Evolutionary conservation across 495 filamentous ascomycete species (phyloP).

Genomic region (Talaromyces adpressus): DNA sequence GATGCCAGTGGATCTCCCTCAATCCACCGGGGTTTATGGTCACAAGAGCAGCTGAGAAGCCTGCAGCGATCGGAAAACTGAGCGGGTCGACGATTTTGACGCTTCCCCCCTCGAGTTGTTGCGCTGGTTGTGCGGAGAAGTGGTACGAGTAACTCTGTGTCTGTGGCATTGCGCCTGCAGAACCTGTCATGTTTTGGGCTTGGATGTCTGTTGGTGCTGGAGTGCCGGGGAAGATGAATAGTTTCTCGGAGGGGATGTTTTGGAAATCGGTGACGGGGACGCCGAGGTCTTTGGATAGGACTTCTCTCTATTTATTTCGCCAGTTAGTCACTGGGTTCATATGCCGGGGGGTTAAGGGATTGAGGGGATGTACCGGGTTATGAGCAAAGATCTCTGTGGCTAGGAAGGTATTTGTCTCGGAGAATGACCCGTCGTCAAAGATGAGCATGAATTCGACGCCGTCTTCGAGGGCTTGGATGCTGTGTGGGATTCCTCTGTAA

Average conservation of each 20-base stretch:
- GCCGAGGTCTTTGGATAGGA: slow-evolving; percentile 58
- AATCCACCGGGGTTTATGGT: slow-evolving; percentile 49
- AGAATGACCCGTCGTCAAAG: slow-evolving; percentile 64
- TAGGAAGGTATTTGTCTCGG: slow-evolving; percentile 62
- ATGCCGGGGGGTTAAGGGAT: background rate
- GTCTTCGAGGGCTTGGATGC: slow-evolving; percentile 56
- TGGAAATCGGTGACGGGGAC: slow-evolving; percentile 47
- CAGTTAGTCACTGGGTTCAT: background rate
- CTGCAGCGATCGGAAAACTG: slow-evolving; percentile 53
- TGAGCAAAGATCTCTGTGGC: slow-evolving; percentile 56
- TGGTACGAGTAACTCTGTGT: slow-evolving; percentile 57
- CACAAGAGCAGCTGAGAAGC: slow-evolving; percentile 56
- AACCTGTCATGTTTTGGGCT: slow-evolving; percentile 54
- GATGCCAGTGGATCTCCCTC: slow-evolving; percentile 69
- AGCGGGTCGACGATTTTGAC: slow-evolving; percentile 62
- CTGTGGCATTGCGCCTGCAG: slow-evolving; percentile 48
- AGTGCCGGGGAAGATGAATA: slow-evolving; percentile 66
- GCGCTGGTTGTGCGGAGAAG: slow-evolving; percentile 54
- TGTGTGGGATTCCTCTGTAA: slow-evolving; percentile 54
- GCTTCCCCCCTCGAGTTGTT: slow-evolving; percentile 51
- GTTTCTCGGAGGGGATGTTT: slow-evolving; percentile 49
- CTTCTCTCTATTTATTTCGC: slow-evolving; percentile 31
- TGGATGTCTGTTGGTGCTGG: slow-evolving; percentile 52
- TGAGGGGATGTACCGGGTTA: slow-evolving; percentile 30
- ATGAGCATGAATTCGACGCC: slow-evolving; percentile 65